Base-by-base conservation (phyloP, 345 rosid genomes). In the Heritiera littoralis region DNA sequence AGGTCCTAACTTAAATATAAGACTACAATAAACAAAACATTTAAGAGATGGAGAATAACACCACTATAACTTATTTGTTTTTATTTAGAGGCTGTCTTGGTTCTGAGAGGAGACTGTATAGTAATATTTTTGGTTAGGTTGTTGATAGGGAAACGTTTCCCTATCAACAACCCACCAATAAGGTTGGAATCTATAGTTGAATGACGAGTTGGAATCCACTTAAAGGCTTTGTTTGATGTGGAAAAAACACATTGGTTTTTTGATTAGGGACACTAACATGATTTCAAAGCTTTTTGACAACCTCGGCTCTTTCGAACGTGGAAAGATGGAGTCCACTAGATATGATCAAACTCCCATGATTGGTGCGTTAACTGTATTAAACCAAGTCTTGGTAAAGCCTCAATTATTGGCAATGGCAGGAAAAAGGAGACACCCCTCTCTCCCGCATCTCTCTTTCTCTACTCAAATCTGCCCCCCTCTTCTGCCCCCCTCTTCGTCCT, bases 141-240 rank as follows among this genome's bases (percentile, higher is more conserved):
- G 63, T 17, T 83, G 89, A 87, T 80, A 89, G 89, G 83, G 91
- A 89, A 88, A n/a, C n/a, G n/a, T n/a, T n/a, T n/a, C n/a, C n/a
- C n/a, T n/a, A n/a, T n/a, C n/a, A n/a, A n/a, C n/a, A n/a, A 84
- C 85, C 87, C 91, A 89, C 91, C 81, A 83, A 56, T 52, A 2
- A 65, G 76, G 38, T 41, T 68, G 73, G 89, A 83, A 86, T 82
- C 76, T 59, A 59, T 82, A 87, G 89, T 85, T 86, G 88, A 85
- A 83, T 77, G 91, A 85, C 92, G 95, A 91, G 93, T 86, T 91
- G 93, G 93, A 91, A 88, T 87, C 92, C 93, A 88, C 92, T 85
- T 69, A 81, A 74, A 32, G 52, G 64, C 64, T 5, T 71, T 66
- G 81, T 83, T 85, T 85, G 82, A 83, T 83, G 84, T 76, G 87